Percentiles rank a stretch among this genome's conserved stretches.
These are phyloP conservation scores for Dysphania ambrosioides DNA, from an alignment of 148 eudicot genomes.

Conservation along the genomic window DNA sequence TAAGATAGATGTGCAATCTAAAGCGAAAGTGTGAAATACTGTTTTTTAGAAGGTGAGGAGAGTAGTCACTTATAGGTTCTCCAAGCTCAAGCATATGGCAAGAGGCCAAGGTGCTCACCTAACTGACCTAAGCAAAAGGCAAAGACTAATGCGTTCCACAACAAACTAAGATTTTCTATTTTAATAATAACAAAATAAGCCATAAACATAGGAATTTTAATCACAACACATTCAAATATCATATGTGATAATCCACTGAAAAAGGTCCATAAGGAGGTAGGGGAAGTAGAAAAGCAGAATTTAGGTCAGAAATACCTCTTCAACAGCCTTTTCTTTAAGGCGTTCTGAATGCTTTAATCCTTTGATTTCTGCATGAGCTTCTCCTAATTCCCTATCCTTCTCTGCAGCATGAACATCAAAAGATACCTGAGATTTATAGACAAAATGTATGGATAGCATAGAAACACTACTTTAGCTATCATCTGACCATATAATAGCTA, in stretches of 20 bases:
- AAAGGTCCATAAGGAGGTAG: no score
- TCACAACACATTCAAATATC: not conserved
- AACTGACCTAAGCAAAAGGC: no score
- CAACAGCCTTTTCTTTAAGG: slow-evolving; percentile 85
- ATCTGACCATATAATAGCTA: not conserved
- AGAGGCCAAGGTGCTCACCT: not conserved
- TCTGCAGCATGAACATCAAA: slow-evolving; percentile 48
- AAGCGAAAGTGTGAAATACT: no score
- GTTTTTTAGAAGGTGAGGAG: not conserved
- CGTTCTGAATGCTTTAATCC: slow-evolving; percentile 81
- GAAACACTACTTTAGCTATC: not conserved
- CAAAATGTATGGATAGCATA: not conserved
- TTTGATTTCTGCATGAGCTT: slow-evolving; percentile 78
- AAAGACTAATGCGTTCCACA: not conserved
- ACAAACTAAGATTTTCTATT: not conserved
- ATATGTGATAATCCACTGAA: no score
- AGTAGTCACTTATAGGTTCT: not conserved
- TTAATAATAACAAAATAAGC: not conserved
- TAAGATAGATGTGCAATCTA: not conserved
- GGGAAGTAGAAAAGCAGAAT: not conserved
- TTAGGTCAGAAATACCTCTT: slow-evolving; percentile 61
- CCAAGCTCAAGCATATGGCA: not conserved
- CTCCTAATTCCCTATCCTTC: slow-evolving; percentile 88
- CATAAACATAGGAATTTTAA: not conserved
- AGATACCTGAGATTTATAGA: slow-evolving; percentile 10